Evolutionary conservation across 2,329 filamentous ascomycete species (phyloP), one percentile per base, ranked within the genome.

Genomic region (Fusarium verrucosum): DNA sequence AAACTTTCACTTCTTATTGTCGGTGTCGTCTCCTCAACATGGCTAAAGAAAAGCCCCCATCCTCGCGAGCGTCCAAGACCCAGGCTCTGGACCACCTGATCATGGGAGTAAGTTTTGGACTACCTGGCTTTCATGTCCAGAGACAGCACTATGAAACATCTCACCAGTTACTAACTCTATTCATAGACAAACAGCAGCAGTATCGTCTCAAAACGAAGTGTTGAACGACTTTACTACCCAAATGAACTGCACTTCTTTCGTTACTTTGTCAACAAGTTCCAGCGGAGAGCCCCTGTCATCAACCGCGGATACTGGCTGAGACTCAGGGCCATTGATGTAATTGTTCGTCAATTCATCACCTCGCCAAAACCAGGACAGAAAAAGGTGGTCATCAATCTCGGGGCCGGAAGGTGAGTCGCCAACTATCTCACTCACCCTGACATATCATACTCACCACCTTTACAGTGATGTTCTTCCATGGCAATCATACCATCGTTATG

Each of bases 231-330:
- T 14, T 97, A 97, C 76, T 89, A 91, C 73, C 83, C 89, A 16
- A 71, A 87, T 61, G 88, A 96, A 71, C 86, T 90, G 25, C 91
- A 96, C 74, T 96, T 92, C 80, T 94, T 95, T 69, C 89, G 91
- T 42, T 89, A 92, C 73, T 97, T 97, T 76, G 92, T 96, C 30
- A 89, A 86, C 68, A 96, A 94, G 75, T 90, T 91, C 68, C 89
- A 92, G 76, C 84, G 92, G 59, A 84, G 94, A 43, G 89, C 92
- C n/a, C 93, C 94, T 2, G 82, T 97, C 47, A 95, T 97, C 72
- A 97, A 97, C 75, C 86, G 94, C 41, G 92, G 92, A 44, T 97
- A 96, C 73, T 92, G 92, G 86, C 80, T 97, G 33, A 87, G 93
- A 26, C 90, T 97, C 81, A 89, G 90, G 73, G 89, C 91, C 16